Base-by-base conservation (phyloP, 352 stramenopile genomes). In the Aphanomyces euteiches region DNA sequence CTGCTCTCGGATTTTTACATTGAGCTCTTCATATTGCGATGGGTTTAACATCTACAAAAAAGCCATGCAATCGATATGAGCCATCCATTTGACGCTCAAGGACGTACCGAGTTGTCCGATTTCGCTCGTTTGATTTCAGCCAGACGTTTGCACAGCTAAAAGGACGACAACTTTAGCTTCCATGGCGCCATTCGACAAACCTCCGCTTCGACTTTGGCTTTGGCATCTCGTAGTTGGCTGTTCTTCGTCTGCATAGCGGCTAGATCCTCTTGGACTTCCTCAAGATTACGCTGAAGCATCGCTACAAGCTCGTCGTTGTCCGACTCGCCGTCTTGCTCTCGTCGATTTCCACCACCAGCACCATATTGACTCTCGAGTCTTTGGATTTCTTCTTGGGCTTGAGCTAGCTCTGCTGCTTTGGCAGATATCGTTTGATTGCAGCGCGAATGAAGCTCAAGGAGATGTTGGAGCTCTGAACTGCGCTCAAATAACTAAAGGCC, bases 401-500 rank as follows among this genome's bases (percentile, higher is more conserved):
- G 19, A 4, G 37, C 34, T 4, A 66, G 13, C 38, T 66, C 57
- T 3, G 36, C 17, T 5, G 57, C 40, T 34, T 66, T 66, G 3
- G 41, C 8, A n/a, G 57, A 38, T 41, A 66, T 15, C 57, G 57
- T 15, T 5, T 47, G 37, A n/a, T 47, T 66, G 37, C 37, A 47
- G 17, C 53, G 57, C 13, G 57, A 13, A 45, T 66, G 57, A 10
- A 66, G 57, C 39, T 66, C 57, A 0, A 66, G 57, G 15, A 66
- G 38, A 4, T 66, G 57, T 41, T 66, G 57, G 38, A 66, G 57
- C 57, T 66, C 57, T 3, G 57, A 66, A 37, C 57, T 66, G 4
- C 57, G 57, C 8, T 66, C 57, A 66, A 66, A 66, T 13, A 66
- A 41, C 57, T 66, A 66, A 2, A 4, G 5, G n/a, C 0, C 38